Evolutionary conservation across 441 rosid species (phyloP).

Genomic region (Breynia disticha): DNA sequence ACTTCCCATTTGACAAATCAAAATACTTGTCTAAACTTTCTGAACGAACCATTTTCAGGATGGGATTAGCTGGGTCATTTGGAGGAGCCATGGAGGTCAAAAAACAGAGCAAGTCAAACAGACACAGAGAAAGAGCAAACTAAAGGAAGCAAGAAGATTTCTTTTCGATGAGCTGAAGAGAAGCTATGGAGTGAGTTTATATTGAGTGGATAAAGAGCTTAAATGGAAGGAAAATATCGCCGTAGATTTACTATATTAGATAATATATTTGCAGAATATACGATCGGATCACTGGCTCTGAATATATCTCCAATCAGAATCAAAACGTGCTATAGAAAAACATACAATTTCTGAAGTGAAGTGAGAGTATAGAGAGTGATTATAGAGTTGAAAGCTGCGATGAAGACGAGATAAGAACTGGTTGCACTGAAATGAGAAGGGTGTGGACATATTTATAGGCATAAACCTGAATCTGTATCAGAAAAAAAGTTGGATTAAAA

Average conservation of each 20-base stretch:
- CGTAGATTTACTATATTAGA: no score
- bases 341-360: no score
- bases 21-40: slow-evolving; percentile 18
- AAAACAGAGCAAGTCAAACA: slow-evolving; percentile 7
- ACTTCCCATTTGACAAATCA: slow-evolving; percentile 27
- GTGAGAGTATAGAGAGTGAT: no score
- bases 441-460: slow-evolving; percentile 2
- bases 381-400: no score
- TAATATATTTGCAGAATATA: no score
- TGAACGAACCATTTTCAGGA: slow-evolving; percentile 10
- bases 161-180: background rate
- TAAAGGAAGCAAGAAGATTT: background rate
- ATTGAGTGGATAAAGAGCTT: no score
- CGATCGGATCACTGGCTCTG: no score
- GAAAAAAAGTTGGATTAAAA: background rate
- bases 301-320: no score
- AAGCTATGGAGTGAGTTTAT: no score
- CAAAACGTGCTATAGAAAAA: no score
- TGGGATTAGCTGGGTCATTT: slow-evolving; percentile 23
- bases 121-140: background rate
- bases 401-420: no score
- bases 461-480: background rate
- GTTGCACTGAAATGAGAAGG: background rate
- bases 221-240: no score
- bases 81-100: slow-evolving; percentile 48